phyloP scores from a whole-genome alignment of 805 yeast genomes.

The Starmerella potacharoeniae region DNA sequence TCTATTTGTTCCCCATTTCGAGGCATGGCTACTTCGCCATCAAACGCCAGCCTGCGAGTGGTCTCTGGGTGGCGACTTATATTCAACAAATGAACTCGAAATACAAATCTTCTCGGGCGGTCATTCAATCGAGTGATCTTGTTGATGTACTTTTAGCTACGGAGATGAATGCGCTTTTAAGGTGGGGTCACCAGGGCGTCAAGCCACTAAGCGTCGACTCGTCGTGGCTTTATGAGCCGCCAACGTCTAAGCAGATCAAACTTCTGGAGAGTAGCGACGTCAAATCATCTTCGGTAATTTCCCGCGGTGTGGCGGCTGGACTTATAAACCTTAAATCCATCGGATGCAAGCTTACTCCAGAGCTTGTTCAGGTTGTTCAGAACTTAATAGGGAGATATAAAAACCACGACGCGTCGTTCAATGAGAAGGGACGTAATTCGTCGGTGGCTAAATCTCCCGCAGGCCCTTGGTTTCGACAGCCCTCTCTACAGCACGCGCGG shows the following conservation, averaged over 20 bases:
- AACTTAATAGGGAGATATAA: constrained; percentile 1
- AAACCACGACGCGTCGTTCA: not conserved
- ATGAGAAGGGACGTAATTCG: not conserved
- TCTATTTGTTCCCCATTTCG: constrained; percentile 12
- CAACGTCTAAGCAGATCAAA: constrained; percentile 2
- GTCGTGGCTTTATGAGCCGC: not conserved
- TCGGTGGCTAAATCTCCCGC: not conserved
- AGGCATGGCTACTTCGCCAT: not conserved
- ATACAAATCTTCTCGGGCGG: not conserved
- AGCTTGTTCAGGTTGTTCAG: not conserved
- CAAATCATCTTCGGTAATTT: not conserved
- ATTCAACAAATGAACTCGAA: not conserved
- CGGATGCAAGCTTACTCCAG: constrained; percentile 13
- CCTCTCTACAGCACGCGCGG: not conserved
- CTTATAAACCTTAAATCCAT: constrained; percentile 14
- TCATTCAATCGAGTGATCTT: constrained; percentile 1
- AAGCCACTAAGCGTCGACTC: not conserved
- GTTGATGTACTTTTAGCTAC: constrained; percentile 1
- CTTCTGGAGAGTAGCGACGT: not conserved
- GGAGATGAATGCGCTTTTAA: not conserved
- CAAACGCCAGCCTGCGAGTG: not conserved
- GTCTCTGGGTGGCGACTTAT: not conserved
- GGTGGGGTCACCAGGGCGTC: not conserved
- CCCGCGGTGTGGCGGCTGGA: constrained; percentile 13
- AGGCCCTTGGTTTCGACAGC: not conserved